Evolutionary conservation across 108 stramenopile genomes (phyloP).

Genomic region (Nannochloropsis salina): DNA sequence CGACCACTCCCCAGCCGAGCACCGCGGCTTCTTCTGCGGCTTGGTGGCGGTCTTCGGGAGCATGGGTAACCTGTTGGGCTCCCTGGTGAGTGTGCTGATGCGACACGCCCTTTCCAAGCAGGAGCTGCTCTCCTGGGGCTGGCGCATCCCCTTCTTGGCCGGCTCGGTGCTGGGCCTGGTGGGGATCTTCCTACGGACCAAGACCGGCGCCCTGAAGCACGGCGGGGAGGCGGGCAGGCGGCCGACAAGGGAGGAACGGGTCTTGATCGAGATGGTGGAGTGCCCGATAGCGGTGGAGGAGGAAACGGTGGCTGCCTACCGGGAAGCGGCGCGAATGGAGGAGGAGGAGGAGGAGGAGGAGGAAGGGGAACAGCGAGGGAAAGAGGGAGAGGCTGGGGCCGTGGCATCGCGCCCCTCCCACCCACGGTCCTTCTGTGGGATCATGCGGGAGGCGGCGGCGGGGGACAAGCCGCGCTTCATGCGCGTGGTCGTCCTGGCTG

Average conservation of each 20-base stretch:
- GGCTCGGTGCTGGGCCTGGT: slow-evolving; percentile 1
- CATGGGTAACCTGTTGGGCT: neutral
- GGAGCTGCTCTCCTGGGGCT: slow-evolving; percentile 18
- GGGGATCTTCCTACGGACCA: slow-evolving; percentile 3
- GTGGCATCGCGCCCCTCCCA: neutral
- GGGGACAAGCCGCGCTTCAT: neutral
- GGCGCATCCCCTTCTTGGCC: slow-evolving; percentile 19
- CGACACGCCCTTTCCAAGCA: neutral
- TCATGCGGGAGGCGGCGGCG: neutral
- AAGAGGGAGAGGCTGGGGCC: neutral
- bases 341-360: neutral
- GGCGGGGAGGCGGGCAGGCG: neutral
- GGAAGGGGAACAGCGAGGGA: neutral
- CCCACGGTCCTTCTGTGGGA: neutral
- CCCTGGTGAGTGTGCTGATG: slow-evolving; percentile 1
- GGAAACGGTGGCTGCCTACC: neutral
- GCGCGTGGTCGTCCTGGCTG: neutral
- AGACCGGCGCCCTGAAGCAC: neutral
- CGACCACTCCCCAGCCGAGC: slow-evolving; percentile 1
- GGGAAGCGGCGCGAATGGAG: neutral
- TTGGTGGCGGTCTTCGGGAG: neutral
- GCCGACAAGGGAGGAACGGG: neutral
- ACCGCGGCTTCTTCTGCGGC: slow-evolving; percentile 1
- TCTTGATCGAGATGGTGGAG: neutral
- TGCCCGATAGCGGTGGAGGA: slow-evolving; percentile 2